Evolutionary conservation across 495 filamentous ascomycete species (phyloP), one percentile per base, ranked within the genome.

Genomic region (Hypoxylon perforatum): DNA sequence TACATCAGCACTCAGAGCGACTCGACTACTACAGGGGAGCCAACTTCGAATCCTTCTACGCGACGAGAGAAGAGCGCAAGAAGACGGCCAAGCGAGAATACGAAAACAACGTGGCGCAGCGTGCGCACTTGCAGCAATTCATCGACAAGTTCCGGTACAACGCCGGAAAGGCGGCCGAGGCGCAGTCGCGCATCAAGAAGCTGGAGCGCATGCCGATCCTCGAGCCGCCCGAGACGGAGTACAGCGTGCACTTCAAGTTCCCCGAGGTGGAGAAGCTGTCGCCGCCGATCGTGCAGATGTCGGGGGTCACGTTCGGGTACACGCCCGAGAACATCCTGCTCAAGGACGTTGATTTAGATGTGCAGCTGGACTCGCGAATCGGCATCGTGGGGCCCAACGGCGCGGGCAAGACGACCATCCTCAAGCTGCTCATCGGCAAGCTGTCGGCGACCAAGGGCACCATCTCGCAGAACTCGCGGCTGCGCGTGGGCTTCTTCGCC

Each of bases 131-230:
- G 44, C 80, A 85, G 84, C 89, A 91, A 30, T 99, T 99, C 80
- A 98, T 99, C 78, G 95, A 99, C 84, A 99, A 99, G 79, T 98
- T 99, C 86, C 89, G 95, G 23, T 99, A 99, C 87, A 99, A 99
- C 75, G 95, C 95, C 12, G 95, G 96, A 71, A 99, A 99, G 74
- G 97, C 96, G 0, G 97, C 94, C 14, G 95, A 99, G 82, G 95
- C 95, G 1, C 95, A 99, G 71, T 97, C 93, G 0, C 86, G 95
- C 60, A 98, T 99, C 84, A 99, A 99, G 83, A 99, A 99, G 75
- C 85, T 99, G 23, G 96, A 99, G 77, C 92, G 90, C 67, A 96
- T 99, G 89, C 96, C 96, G 0, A 82, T 96, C 3, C 86, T 98
- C 21, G 91, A 97, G 71, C 80, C 92, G 2, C 95, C 95, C 3